phyloP scores from a whole-genome alignment of 305 asterid species.

The Plantago coronopus region DNA sequence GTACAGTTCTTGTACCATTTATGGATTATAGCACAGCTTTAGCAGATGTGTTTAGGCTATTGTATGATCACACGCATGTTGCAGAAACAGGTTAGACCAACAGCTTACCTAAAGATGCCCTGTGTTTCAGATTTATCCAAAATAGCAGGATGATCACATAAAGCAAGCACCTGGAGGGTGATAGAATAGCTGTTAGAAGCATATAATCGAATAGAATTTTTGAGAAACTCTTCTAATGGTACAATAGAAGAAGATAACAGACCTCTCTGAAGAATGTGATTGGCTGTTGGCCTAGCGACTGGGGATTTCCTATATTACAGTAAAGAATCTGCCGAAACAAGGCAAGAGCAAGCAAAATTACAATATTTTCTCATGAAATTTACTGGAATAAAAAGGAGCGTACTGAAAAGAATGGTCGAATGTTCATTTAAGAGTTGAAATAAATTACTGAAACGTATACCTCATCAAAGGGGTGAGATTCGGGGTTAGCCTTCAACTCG shows the following conservation, averaged over 20 bases:
- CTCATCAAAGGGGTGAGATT: constrained; percentile 84
- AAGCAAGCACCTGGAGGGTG: constrained; percentile 73
- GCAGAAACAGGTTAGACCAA: not conserved
- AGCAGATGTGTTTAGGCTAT: no score
- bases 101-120: constrained; percentile 74
- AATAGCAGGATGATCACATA: constrained; percentile 86
- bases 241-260: constrained; percentile 5
- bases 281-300: constrained; percentile 90
- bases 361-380: constrained; percentile 4
- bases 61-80: not conserved
- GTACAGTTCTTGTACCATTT: no score
- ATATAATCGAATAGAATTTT: not conserved
- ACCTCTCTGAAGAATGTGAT: constrained; percentile 98
- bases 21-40: no score
- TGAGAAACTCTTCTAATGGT: not conserved
- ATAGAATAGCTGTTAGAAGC: constrained; percentile 17
- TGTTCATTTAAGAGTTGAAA: constrained; percentile 1
- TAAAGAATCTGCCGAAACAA: constrained; percentile 38
- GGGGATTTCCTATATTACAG: constrained; percentile 97
- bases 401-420: not conserved
- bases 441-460: constrained; percentile 31
- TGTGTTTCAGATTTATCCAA: constrained; percentile 88
- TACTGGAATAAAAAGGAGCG: not conserved
- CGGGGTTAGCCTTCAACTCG: constrained; percentile 65
- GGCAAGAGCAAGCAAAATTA: not conserved